Percentiles rank a stretch among this genome's conserved stretches.
Conservation (phyloP, 108 stramenopile genomes). For the Bacterosira constricta region DNA sequence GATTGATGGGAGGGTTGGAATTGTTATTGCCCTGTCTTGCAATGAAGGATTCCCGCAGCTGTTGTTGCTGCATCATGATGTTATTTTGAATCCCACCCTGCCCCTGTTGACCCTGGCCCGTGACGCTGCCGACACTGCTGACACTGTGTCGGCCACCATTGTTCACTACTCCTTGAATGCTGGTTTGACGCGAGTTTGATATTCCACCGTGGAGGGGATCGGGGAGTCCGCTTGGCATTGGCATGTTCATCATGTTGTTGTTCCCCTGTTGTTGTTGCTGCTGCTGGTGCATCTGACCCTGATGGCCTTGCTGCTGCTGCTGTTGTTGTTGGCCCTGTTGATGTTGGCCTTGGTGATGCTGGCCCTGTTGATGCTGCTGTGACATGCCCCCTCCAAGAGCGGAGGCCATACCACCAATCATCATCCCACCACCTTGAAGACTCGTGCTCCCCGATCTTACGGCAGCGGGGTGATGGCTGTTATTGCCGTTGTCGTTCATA, state of each 20-base stretch:
- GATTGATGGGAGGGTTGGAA: constrained; percentile 1
- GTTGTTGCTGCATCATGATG: not conserved
- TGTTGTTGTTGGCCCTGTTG: not conserved
- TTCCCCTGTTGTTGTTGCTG: not conserved
- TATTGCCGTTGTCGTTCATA: not conserved
- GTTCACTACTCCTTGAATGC: not conserved
- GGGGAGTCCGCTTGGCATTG: not conserved
- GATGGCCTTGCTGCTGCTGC: not conserved
- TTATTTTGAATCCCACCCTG: not conserved
- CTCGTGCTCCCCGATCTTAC: not conserved
- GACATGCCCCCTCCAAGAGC: not conserved
- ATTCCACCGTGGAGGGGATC: not conserved
- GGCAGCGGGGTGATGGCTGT: not conserved
- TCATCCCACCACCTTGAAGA: no score
- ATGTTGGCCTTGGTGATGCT: not conserved
- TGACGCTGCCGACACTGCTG: not conserved
- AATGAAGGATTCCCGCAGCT: not conserved
- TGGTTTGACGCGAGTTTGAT: not conserved
- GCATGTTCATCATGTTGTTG: not conserved
- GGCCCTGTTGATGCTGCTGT: not conserved
- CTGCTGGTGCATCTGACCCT: not conserved
- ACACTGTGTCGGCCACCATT: not conserved
- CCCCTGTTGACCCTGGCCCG: not conserved
- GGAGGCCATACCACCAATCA: no score
- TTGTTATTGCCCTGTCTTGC: not conserved